phyloP scores from a whole-genome alignment of 73 alveolate species.

The Breviolum minutum region DNA sequence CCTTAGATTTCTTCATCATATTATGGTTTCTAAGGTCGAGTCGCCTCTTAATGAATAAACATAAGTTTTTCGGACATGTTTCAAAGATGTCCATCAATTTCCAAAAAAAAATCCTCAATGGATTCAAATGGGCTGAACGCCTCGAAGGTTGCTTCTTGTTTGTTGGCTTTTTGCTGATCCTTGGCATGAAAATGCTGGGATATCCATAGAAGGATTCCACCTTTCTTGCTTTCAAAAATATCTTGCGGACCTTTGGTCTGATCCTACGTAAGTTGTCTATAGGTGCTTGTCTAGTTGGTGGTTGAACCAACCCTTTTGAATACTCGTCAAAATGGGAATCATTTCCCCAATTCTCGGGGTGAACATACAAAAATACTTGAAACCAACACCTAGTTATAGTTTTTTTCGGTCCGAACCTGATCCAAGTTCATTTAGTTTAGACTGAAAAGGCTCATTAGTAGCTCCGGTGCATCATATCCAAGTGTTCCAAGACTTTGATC shows the following conservation, averaged over 20 bases:
- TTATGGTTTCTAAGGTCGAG: too few species aligned
- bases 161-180: conserved; percentile 75
- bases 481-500: too few species aligned
- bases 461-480: too few species aligned
- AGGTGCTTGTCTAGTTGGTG: too few species aligned
- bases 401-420: neutral
- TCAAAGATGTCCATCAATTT: neutral
- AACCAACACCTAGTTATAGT: too few species aligned
- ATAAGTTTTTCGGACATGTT: neutral
- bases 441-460: neutral
- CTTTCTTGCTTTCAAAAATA: neutral
- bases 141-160: conserved; percentile 79
- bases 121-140: neutral
- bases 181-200: neutral
- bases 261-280: neutral
- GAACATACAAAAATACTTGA: too few species aligned
- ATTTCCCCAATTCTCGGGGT: too few species aligned
- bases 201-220: neutral
- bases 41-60: neutral
- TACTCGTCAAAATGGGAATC: too few species aligned
- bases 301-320: too few species aligned
- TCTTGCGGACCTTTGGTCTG: neutral
- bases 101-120: neutral
- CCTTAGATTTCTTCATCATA: neutral
- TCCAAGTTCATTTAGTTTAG: neutral